Conservation (phyloP, 2,329 filamentous ascomycete genomes). For the Aspergillus eucalypticola region DNA sequence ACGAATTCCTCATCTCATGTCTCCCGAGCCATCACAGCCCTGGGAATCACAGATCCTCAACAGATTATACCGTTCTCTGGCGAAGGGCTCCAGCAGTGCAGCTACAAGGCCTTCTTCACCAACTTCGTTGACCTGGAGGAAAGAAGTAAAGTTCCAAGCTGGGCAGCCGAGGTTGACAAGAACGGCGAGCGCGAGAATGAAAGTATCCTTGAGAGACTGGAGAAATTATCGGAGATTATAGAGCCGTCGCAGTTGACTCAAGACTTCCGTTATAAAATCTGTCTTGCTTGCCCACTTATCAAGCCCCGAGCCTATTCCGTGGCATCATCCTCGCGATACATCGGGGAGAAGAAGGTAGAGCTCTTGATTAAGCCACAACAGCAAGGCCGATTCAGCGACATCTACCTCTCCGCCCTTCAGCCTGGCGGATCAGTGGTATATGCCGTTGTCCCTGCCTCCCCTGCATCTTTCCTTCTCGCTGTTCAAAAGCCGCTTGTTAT, state of each 20-base stretch:
- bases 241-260: neutral
- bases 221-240: neutral
- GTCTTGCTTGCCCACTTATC: neutral
- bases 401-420: neutral
- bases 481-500: neutral
- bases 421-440: neutral
- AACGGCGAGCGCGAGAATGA: neutral
- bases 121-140: neutral
- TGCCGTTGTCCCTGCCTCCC: neutral
- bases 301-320: constrained; percentile 3
- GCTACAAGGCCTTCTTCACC: neutral
- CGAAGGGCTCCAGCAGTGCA: neutral
- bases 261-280: neutral
- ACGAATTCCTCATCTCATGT: neutral
- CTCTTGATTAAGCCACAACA: constrained; percentile 1
- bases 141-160: neutral
- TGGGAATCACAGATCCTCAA: neutral
- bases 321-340: neutral
- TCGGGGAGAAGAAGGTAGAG: neutral
- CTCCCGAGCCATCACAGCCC: neutral
- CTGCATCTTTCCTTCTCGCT: neutral
- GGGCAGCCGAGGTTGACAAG: neutral
- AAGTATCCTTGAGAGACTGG: neutral
- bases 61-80: neutral
- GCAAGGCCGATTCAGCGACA: constrained; percentile 4